Percentiles rank a stretch among this genome's conserved stretches.
Conservation (phyloP, 2,329 filamentous ascomycete species). For the Alternaria sp. region DNA sequence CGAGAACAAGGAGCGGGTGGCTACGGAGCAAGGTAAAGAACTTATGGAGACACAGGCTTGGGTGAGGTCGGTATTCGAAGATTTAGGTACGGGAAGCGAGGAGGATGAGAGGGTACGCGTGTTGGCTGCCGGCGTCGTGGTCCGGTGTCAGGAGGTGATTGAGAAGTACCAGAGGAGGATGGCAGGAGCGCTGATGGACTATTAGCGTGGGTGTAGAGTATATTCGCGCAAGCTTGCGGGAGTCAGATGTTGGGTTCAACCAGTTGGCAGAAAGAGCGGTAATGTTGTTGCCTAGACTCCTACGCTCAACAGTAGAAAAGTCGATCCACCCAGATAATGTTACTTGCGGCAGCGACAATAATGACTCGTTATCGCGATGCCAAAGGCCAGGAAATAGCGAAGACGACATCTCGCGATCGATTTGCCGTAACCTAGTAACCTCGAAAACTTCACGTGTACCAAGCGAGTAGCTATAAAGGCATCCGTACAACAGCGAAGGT, state of each 20-base stretch:
- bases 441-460: not conserved
- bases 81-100: slow-evolving; percentile 53
- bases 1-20: slow-evolving; percentile 74
- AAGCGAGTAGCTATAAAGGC: not conserved
- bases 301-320: not conserved
- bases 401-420: not conserved
- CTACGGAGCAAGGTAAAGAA: slow-evolving; percentile 76
- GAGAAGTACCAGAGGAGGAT: slow-evolving; percentile 81
- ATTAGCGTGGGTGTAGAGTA: slow-evolving; percentile 22
- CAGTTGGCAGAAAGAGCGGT: not conserved
- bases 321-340: not conserved
- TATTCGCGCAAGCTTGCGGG: not conserved
- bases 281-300: not conserved
- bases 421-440: not conserved
- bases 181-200: slow-evolving; percentile 71
- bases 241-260: not conserved
- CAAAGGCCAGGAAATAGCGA: no score
- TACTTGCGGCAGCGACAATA: not conserved
- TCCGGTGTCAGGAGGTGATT: slow-evolving; percentile 81
- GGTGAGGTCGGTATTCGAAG: slow-evolving; percentile 79
- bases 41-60: slow-evolving; percentile 89
- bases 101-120: slow-evolving; percentile 84
- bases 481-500: not conserved
- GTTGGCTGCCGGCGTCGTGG: slow-evolving; percentile 77
- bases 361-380: no score